A percentile compares a stretch with the other conserved stretches of the same genome.
Conservation (phyloP, 2,329 filamentous ascomycete species). For the Colletotrichum filicis region DNA sequence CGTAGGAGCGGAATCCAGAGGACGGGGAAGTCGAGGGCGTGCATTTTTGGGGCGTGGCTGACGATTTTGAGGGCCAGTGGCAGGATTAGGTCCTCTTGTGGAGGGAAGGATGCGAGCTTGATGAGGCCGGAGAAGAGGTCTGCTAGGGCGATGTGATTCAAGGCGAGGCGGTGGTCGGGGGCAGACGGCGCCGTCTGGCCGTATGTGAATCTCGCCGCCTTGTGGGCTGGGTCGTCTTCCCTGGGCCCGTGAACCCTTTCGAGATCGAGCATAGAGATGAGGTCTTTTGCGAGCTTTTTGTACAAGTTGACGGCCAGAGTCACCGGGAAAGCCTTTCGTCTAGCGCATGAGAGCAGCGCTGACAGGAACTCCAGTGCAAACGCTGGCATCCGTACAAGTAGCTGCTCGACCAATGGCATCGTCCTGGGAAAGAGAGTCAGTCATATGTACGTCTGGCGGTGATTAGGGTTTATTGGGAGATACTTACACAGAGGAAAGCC, state of each 20-base stretch:
- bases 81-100: slow-evolving; percentile 33
- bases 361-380: background rate
- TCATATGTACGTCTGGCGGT: no score
- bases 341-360: background rate
- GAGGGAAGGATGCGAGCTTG: slow-evolving; percentile 27
- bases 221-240: background rate
- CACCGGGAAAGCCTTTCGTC: background rate
- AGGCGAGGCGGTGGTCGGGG: background rate
- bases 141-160: background rate
- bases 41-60: slow-evolving; percentile 32
- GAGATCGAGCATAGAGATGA: slow-evolving; percentile 6
- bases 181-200: background rate
- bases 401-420: slow-evolving; percentile 7
- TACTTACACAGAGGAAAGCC: slow-evolving; percentile 6
- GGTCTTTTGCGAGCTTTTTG: slow-evolving; percentile 1
- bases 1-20: slow-evolving; percentile 47
- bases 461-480: background rate
- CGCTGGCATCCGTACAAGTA: background rate
- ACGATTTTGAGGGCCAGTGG: slow-evolving; percentile 38
- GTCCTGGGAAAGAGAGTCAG: background rate
- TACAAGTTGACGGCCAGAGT: background rate
- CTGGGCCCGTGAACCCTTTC: background rate
- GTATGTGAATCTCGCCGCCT: background rate
- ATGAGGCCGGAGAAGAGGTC: slow-evolving; percentile 7
- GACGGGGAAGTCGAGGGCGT: slow-evolving; percentile 31